Evolutionary conservation across 257 asterid genomes (phyloP).

Genomic region (Phtheirospermum japonicum): DNA sequence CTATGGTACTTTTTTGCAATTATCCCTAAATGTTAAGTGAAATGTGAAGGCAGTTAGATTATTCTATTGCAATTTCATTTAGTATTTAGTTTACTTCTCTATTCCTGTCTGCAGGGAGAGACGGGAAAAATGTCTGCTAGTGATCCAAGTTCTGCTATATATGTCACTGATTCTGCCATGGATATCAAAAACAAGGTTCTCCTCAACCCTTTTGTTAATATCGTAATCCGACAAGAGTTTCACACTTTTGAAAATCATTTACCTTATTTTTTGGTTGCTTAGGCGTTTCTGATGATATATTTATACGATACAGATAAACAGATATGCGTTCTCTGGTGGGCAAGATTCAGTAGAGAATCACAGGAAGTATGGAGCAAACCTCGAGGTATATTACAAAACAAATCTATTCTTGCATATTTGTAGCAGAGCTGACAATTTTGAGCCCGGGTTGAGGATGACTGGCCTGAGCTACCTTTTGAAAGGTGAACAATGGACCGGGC

Average conservation of each 20-base stretch:
- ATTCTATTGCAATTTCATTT: slow-evolving; percentile 24
- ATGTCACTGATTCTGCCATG: slow-evolving; percentile 81
- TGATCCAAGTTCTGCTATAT: slow-evolving; percentile 90
- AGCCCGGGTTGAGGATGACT: background rate
- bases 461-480: background rate
- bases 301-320: slow-evolving; percentile 56
- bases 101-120: slow-evolving; percentile 66
- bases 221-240: background rate
- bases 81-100: background rate
- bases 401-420: background rate
- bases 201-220: background rate
- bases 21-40: no score
- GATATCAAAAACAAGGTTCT: slow-evolving; percentile 83
- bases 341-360: slow-evolving; percentile 89
- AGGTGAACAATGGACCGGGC: no score
- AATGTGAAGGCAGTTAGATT: no score
- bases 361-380: slow-evolving; percentile 84
- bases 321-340: slow-evolving; percentile 93
- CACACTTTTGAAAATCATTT: background rate
- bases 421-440: background rate
- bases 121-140: slow-evolving; percentile 93
- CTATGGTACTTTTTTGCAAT: no score
- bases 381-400: slow-evolving; percentile 55
- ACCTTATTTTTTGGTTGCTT: background rate
- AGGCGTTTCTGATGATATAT: background rate